These are phyloP conservation scores for Fusarium chlamydosporum DNA, from an alignment of 2,329 filamentous ascomycete genomes.

Conservation along the genomic window DNA sequence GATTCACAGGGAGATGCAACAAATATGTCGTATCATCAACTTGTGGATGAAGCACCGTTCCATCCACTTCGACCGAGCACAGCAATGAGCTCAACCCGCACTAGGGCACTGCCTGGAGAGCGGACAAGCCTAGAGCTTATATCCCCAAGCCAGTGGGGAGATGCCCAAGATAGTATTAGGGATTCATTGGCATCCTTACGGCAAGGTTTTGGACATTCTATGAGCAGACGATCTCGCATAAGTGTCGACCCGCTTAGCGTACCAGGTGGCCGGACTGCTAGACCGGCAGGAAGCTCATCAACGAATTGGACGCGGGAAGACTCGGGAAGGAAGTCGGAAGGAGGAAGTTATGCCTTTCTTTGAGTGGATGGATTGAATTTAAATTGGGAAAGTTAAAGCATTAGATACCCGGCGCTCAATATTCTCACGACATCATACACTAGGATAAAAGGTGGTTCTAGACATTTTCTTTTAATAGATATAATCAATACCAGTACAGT, in stretches of 20 bases:
- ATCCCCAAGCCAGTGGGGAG: slow-evolving; percentile 50
- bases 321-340: slow-evolving; percentile 41
- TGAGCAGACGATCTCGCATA: slow-evolving; percentile 29
- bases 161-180: slow-evolving; percentile 40
- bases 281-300: slow-evolving; percentile 23
- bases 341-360: slow-evolving; percentile 48
- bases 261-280: slow-evolving; percentile 32
- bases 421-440: background rate
- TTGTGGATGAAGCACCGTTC: slow-evolving; percentile 55
- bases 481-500: background rate
- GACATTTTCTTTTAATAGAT: background rate
- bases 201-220: slow-evolving; percentile 29
- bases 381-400: slow-evolving; percentile 1
- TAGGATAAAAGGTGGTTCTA: background rate
- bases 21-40: slow-evolving; percentile 54
- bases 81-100: slow-evolving; percentile 38
- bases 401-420: slow-evolving; percentile 33
- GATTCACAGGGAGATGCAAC: slow-evolving; percentile 46
- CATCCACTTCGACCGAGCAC: slow-evolving; percentile 56
- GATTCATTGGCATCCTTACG: slow-evolving; percentile 40
- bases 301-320: slow-evolving; percentile 41
- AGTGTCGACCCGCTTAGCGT: slow-evolving; percentile 33
- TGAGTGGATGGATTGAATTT: slow-evolving; percentile 15
- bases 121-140: slow-evolving; percentile 43
- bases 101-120: slow-evolving; percentile 43